Conservation (phyloP, 129 eudicot species). For the Flaveria sonorensis region DNA sequence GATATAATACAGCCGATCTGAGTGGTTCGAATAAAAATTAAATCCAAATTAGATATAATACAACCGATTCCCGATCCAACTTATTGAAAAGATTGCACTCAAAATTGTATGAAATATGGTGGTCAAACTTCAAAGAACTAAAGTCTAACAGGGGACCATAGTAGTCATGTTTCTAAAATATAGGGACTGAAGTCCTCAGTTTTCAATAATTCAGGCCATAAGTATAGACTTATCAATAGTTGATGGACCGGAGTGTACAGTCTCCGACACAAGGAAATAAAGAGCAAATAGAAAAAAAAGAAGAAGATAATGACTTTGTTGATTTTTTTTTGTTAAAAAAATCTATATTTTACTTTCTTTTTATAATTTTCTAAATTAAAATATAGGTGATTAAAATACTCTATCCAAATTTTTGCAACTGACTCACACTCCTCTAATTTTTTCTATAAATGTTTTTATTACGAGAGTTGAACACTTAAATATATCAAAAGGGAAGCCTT, state of each 20-base stretch:
- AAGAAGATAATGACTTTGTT: slow-evolving; percentile 19
- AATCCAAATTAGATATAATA: too few species aligned
- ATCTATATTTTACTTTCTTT: slow-evolving; percentile 18
- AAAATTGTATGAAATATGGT: neutral
- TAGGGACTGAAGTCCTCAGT: neutral
- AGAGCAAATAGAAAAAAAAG: slow-evolving; percentile 6
- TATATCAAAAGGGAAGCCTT: too few species aligned
- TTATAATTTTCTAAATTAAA: neutral
- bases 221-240: slow-evolving; percentile 5
- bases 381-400: too few species aligned
- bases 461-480: too few species aligned
- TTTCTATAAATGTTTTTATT: too few species aligned
- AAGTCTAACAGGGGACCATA: slow-evolving; percentile 7
- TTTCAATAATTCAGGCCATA: neutral
- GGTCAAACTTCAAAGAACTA: slow-evolving; percentile 7
- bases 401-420: too few species aligned
- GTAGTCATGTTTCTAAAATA: neutral
- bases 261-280: slow-evolving; percentile 23
- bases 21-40: too few species aligned
- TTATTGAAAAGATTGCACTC: too few species aligned
- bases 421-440: too few species aligned
- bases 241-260: slow-evolving; percentile 15
- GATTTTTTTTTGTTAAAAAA: neutral
- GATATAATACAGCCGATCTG: too few species aligned
- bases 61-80: too few species aligned